Conservation (phyloP, 169 alveolate species). For the Plasmodium sp. region DNA sequence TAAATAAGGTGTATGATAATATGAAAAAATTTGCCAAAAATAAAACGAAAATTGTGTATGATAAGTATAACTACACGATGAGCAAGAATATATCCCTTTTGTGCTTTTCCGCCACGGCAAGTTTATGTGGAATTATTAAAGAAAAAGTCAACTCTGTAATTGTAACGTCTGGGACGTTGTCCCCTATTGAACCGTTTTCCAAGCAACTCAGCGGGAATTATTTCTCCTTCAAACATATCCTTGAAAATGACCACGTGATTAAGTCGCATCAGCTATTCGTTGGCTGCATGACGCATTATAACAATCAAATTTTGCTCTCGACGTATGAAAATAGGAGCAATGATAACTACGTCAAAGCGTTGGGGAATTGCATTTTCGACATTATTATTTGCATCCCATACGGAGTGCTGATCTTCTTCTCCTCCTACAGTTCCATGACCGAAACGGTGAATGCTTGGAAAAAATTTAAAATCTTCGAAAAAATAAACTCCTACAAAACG, state of each 20-base stretch:
- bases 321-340: constrained; percentile 86
- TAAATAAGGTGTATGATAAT: constrained; percentile 60
- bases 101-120: constrained; percentile 89
- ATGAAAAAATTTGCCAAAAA: constrained; percentile 41
- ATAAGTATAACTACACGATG: constrained; percentile 25
- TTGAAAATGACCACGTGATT: constrained; percentile 95
- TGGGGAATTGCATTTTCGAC: constrained; percentile 90
- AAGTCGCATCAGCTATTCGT: constrained; percentile 89
- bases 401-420: constrained; percentile 91
- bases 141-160: constrained; percentile 88
- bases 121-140: constrained; percentile 82
- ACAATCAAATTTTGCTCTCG: constrained; percentile 83
- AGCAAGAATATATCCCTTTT: constrained; percentile 46
- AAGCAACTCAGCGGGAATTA: constrained; percentile 89
- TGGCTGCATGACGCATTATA: constrained; percentile 80
- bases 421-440: constrained; percentile 92
- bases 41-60: constrained; percentile 60
- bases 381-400: constrained; percentile 85
- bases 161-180: constrained; percentile 96
- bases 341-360: constrained; percentile 79
- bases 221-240: constrained; percentile 87
- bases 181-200: constrained; percentile 93
- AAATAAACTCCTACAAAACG: constrained; percentile 77
- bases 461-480: constrained; percentile 81
- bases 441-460: constrained; percentile 88